Percentiles rank a stretch among this genome's conserved stretches.
Evolutionary conservation across 805 yeast genomes (phyloP).

Genomic region (Candida mattraensis): DNA sequence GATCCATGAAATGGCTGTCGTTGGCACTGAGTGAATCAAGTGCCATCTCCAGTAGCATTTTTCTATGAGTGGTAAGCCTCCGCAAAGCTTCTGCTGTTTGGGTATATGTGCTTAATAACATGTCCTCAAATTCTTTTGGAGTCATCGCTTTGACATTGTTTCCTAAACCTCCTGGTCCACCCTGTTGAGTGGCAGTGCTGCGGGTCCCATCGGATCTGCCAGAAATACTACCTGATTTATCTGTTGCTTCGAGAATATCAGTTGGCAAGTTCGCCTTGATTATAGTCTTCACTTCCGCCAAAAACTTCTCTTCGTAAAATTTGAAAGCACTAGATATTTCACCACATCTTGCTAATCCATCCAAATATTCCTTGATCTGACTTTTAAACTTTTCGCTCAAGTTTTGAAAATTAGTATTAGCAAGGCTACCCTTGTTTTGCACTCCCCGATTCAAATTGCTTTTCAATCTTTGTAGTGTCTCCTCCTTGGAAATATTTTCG

Average conservation of each 20-base stretch:
- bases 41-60: slow-evolving; percentile 70
- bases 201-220: slow-evolving; percentile 30
- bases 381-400: slow-evolving; percentile 37
- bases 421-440: slow-evolving; percentile 4
- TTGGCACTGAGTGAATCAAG: slow-evolving; percentile 42
- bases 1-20: slow-evolving; percentile 28
- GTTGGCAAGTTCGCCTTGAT: slow-evolving; percentile 66
- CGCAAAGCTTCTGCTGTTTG: slow-evolving; percentile 70
- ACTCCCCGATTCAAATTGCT: slow-evolving; percentile 14
- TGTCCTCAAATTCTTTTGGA: slow-evolving; percentile 70
- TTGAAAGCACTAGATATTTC: slow-evolving; percentile 61
- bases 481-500: slow-evolving; percentile 43
- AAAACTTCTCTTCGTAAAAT: slow-evolving; percentile 65
- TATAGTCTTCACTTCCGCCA: slow-evolving; percentile 68
- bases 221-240: slow-evolving; percentile 15
- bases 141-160: slow-evolving; percentile 62
- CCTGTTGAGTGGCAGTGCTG: slow-evolving; percentile 25
- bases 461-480: slow-evolving; percentile 52
- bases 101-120: slow-evolving; percentile 62
- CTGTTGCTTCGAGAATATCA: slow-evolving; percentile 28
- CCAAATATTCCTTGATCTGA: slow-evolving; percentile 46
- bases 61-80: slow-evolving; percentile 76
- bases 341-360: slow-evolving; percentile 61
- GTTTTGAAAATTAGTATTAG: slow-evolving; percentile 8
- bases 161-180: slow-evolving; percentile 31